Percentiles rank a stretch among this genome's conserved stretches.
Evolutionary conservation across 2,329 filamentous ascomycete species (phyloP).

Genomic region (Colletotrichum spaethianum): DNA sequence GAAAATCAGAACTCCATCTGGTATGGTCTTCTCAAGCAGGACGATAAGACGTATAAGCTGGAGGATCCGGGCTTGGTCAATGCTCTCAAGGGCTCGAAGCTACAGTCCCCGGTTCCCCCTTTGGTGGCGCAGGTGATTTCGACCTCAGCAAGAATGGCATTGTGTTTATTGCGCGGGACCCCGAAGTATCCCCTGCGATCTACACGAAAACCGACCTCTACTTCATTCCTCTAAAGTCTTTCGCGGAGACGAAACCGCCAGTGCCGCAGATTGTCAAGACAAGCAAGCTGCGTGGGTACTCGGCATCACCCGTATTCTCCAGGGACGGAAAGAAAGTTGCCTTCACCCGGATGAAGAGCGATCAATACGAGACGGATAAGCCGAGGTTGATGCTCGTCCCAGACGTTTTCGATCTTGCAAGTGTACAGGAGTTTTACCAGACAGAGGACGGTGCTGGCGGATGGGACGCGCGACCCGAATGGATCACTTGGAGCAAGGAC

Average conservation of each 20-base stretch:
- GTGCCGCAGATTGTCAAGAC: slow-evolving; percentile 69
- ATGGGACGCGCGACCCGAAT: slow-evolving; percentile 73
- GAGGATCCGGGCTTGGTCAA: slow-evolving; percentile 69
- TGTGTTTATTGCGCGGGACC: slow-evolving; percentile 83
- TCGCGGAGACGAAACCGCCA: slow-evolving; percentile 66
- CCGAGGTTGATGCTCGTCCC: slow-evolving; percentile 76
- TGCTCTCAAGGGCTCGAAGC: slow-evolving; percentile 70
- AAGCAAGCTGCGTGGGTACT: slow-evolving; percentile 74
- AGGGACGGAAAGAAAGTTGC: slow-evolving; percentile 78
- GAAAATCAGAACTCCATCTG: slow-evolving; percentile 81
- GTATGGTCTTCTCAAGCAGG: slow-evolving; percentile 73
- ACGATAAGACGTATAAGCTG: slow-evolving; percentile 57
- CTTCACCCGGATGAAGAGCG: slow-evolving; percentile 83
- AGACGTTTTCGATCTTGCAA: slow-evolving; percentile 69
- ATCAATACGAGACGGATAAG: slow-evolving; percentile 87
- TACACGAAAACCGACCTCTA: slow-evolving; percentile 89
- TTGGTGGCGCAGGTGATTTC: slow-evolving; percentile 86
- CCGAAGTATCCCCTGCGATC: slow-evolving; percentile 77
- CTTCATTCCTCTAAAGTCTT: slow-evolving; percentile 75
- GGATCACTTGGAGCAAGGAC: slow-evolving; percentile 70
- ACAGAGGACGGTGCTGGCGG: slow-evolving; percentile 73
- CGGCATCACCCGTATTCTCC: slow-evolving; percentile 79
- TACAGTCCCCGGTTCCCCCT: slow-evolving; percentile 82
- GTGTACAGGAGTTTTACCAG: slow-evolving; percentile 74
- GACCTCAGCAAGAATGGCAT: slow-evolving; percentile 78